These are phyloP conservation scores for Ramularia endophylla DNA, from an alignment of 2,329 filamentous ascomycete genomes.

Conservation along the genomic window DNA sequence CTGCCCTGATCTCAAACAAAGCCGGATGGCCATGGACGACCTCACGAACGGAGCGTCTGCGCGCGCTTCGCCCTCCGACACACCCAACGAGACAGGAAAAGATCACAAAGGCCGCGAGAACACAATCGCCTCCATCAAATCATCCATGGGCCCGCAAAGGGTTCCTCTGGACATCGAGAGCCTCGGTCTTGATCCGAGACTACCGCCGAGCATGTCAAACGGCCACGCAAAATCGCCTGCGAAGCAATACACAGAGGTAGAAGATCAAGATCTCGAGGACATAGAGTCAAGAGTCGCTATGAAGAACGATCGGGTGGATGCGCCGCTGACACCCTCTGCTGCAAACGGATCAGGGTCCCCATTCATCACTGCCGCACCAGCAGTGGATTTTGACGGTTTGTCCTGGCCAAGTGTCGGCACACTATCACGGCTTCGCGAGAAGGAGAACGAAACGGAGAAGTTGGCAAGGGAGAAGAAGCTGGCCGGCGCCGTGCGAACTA, in stretches of 20 bases:
- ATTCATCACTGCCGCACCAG: slow-evolving; percentile 46
- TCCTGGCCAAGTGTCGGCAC: slow-evolving; percentile 47
- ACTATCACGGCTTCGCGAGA: slow-evolving; percentile 25
- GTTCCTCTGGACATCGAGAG: slow-evolving; percentile 41
- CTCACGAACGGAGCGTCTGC: slow-evolving; percentile 34
- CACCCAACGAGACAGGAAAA: slow-evolving; percentile 42
- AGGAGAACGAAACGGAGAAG: slow-evolving; percentile 49
- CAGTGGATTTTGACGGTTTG: slow-evolving; percentile 51
- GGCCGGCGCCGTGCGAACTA: slow-evolving; percentile 57
- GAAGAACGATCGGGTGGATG: slow-evolving; percentile 47
- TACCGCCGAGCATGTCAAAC: slow-evolving; percentile 5
- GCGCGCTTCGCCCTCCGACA: slow-evolving; percentile 52
- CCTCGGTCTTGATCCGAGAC: slow-evolving; percentile 6
- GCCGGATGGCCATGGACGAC: slow-evolving; percentile 35
- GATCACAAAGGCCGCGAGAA: slow-evolving; percentile 50
- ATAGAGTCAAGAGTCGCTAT: slow-evolving; percentile 30
- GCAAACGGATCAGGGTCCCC: slow-evolving; percentile 47
- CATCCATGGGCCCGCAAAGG: slow-evolving; percentile 47
- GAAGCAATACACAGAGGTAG: slow-evolving; percentile 33
- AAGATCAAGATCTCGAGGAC: slow-evolving; percentile 39
- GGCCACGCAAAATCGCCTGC: slow-evolving; percentile 8
- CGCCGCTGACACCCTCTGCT: slow-evolving; percentile 46
- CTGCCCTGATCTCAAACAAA: too few species aligned
- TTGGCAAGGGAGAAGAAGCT: slow-evolving; percentile 54
- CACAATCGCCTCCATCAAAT: slow-evolving; percentile 53